phyloP scores from a whole-genome alignment of 2,329 filamentous ascomycete genomes.

The Westerdykella sp. region DNA sequence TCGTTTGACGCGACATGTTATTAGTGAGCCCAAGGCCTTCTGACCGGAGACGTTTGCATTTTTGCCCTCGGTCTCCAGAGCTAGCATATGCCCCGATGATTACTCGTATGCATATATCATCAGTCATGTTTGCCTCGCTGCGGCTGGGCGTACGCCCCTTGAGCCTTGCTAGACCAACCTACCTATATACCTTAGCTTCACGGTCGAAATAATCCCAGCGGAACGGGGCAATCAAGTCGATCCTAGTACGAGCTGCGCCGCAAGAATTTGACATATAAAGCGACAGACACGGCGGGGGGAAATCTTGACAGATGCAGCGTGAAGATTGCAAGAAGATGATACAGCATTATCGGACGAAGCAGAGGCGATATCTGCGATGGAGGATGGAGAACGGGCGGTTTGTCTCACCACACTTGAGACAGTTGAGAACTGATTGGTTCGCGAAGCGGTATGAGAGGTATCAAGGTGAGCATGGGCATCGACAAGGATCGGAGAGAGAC shows the following conservation, averaged over 20 bases:
- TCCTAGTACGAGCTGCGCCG: no score
- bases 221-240: no score
- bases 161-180: neutral
- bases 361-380: conserved; percentile 9
- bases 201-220: no score
- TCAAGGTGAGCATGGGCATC: neutral
- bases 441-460: conserved; percentile 6
- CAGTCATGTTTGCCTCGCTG: no score
- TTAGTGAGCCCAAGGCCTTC: no score
- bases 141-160: neutral
- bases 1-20: no score
- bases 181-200: neutral
- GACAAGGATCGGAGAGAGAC: neutral
- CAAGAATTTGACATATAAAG: neutral
- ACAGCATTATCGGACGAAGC: conserved; percentile 9
- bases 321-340: neutral
- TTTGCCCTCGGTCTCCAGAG: neutral
- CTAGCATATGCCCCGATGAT: neutral
- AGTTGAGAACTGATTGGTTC: conserved; percentile 8
- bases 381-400: conserved; percentile 1
- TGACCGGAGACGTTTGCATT: no score
- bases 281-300: neutral
- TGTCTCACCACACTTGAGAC: conserved; percentile 6
- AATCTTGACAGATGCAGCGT: neutral
- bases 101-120: no score